Evolutionary conservation across 2,329 filamentous ascomycete species (phyloP), one percentile per base, ranked within the genome.

Genomic region (Thelonectria blattea): DNA sequence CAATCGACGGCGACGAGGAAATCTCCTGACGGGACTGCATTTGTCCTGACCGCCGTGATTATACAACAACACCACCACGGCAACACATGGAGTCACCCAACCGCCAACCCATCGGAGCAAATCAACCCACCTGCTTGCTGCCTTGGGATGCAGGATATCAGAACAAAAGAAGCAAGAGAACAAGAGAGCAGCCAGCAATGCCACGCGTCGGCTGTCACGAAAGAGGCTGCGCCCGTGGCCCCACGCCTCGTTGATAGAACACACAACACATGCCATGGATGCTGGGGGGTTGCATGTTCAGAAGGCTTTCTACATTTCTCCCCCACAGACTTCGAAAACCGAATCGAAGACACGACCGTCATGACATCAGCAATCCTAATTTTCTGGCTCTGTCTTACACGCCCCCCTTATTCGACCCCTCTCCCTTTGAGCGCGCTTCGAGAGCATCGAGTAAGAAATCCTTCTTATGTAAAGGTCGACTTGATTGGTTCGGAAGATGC

Each of bases 351-450:
- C 27, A 27, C 22, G 56, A 56, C 27, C n/a, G 53, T 39, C 52
- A 56, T 48, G 47, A 51, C 42, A 56, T 60, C 34, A 41, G 37
- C 34, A 30, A 30, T 30, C n/a, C n/a, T n/a, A n/a, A n/a, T n/a
- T 30, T 30, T 30, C 27, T 30, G 27, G 27, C 9, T 7, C 5
- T 27, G 27, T n/a, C 14, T 14, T 27, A 12, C 45, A 47, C 45
- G 22, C 45, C 24, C 45, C 20, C 18, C 18, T 27, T 8, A 11
- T 24, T 24, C 22, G 22, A 6, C 22, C 6, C 22, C 22, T 6
- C 22, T 24, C 22, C 24, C 32, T 20, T 34, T 15, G 14, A 27
- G 52, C n/a, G 18, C 37, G 34, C 12, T 15, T 24, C 22, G 6
- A 24, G 22, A 24, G 15, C 34, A 37, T 6, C 34, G 34, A 37